These are phyloP conservation scores for Ogataea thermomethanolica DNA, from an alignment of 805 yeast genomes.

Conservation along the genomic window DNA sequence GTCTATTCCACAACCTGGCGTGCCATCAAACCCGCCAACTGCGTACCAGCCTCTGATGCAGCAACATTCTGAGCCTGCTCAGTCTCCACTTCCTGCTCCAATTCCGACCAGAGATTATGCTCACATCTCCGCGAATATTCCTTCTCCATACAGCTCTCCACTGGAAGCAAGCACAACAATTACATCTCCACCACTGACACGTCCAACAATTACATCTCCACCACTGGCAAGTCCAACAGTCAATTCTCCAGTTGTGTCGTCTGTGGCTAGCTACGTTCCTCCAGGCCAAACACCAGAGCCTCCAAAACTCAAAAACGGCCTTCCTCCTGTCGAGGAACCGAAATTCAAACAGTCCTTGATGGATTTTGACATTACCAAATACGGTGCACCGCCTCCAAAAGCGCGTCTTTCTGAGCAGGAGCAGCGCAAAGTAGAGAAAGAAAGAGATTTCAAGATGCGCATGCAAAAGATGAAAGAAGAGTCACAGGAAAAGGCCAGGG, in stretches of 20 bases:
- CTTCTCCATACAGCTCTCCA: constrained; percentile 3
- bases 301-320: constrained; percentile 2
- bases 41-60: no score
- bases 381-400: constrained; percentile 48
- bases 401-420: constrained; percentile 30
- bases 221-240: background rate
- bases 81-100: constrained; percentile 1
- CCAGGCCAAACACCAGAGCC: constrained; percentile 5
- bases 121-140: constrained; percentile 10
- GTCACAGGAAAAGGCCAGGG: constrained; percentile 26
- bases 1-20: background rate
- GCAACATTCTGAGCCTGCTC: background rate
- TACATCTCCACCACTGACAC: background rate
- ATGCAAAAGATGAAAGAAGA: constrained; percentile 29
- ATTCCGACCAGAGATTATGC: constrained; percentile 3
- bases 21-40: background rate
- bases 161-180: constrained; percentile 1
- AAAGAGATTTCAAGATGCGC: constrained; percentile 24
- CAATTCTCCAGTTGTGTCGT: background rate
- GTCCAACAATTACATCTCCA: background rate
- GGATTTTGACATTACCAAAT: constrained; percentile 36
- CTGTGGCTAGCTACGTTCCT: background rate
- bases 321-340: constrained; percentile 23
- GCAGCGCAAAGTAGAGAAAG: constrained; percentile 19
- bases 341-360: constrained; percentile 27